phyloP scores from a whole-genome alignment of 129 eudicot genomes.

The Tanacetum coccineum region DNA sequence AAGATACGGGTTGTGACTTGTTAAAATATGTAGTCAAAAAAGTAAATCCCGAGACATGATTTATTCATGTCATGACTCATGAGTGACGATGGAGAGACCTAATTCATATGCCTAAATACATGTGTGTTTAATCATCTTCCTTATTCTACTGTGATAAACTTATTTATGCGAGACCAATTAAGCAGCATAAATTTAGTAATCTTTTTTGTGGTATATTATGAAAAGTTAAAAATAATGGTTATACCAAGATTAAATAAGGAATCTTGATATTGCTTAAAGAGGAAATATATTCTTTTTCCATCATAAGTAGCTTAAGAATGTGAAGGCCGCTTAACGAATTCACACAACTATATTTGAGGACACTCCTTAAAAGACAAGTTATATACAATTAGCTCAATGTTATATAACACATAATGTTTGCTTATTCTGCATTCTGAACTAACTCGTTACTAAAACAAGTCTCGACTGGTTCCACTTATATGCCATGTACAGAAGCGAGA shows the following conservation, averaged over 20 bases:
- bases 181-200: too few relatives aligned
- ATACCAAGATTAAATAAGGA: background rate
- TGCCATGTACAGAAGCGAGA: conserved; percentile 25
- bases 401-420: conserved; percentile 14
- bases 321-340: conserved; percentile 10
- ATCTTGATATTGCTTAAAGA: background rate
- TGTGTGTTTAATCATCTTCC: too few relatives aligned
- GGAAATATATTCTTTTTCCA: background rate
- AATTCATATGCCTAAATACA: too few relatives aligned
- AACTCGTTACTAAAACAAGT: conserved; percentile 13
- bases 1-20: too few relatives aligned
- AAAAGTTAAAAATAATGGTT: too few relatives aligned
- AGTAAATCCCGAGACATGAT: too few relatives aligned
- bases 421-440: conserved; percentile 9
- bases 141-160: too few relatives aligned
- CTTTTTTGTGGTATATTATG: too few relatives aligned
- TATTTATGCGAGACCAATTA: too few relatives aligned
- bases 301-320: background rate
- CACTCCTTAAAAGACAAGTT: conserved; percentile 17
- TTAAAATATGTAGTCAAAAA: too few relatives aligned
- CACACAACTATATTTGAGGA: conserved; percentile 5
- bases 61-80: too few relatives aligned
- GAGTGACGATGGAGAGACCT: too few relatives aligned
- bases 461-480: background rate
- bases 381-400: conserved; percentile 19